Conservation (phyloP, 208 protist genomes). For the Zelonia costaricensis region DNA sequence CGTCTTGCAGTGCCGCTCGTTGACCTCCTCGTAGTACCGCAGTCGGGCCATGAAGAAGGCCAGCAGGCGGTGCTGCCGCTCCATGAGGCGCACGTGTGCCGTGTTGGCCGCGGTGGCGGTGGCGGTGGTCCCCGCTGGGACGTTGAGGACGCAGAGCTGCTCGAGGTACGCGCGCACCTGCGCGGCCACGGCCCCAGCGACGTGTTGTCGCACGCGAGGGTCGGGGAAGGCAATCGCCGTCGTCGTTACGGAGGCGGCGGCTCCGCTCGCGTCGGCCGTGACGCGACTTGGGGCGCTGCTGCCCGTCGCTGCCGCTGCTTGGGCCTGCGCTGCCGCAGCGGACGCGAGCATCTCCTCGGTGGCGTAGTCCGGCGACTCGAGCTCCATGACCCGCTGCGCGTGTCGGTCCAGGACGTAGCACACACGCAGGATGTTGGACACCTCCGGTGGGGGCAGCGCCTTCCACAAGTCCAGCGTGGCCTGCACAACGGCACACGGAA, state of each 20-base stretch:
- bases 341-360: slow-evolving; percentile 2
- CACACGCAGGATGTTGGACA: slow-evolving; percentile 57
- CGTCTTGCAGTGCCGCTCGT: slow-evolving; percentile 37
- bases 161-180: slow-evolving; percentile 23
- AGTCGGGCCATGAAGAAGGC: slow-evolving; percentile 45
- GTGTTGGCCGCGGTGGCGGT: neutral
- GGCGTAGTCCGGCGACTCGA: slow-evolving; percentile 31
- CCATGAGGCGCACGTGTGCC: neutral
- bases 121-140: neutral
- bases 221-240: slow-evolving; percentile 20
- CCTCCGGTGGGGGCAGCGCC: slow-evolving; percentile 28
- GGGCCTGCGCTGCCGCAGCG: slow-evolving; percentile 3
- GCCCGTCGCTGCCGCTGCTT: neutral
- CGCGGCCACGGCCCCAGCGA: slow-evolving; percentile 7
- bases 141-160: neutral
- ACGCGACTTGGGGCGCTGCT: neutral
- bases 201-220: slow-evolving; percentile 16
- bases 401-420: slow-evolving; percentile 55
- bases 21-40: slow-evolving; percentile 35
- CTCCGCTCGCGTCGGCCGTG: neutral
- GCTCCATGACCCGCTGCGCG: slow-evolving; percentile 40
- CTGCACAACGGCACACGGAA: slow-evolving; percentile 35
- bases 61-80: slow-evolving; percentile 34
- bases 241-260: neutral
- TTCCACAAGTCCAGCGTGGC: slow-evolving; percentile 51